Evolutionary conservation across 495 filamentous ascomycete species (phyloP).

Genomic region (Neurospora discreta): DNA sequence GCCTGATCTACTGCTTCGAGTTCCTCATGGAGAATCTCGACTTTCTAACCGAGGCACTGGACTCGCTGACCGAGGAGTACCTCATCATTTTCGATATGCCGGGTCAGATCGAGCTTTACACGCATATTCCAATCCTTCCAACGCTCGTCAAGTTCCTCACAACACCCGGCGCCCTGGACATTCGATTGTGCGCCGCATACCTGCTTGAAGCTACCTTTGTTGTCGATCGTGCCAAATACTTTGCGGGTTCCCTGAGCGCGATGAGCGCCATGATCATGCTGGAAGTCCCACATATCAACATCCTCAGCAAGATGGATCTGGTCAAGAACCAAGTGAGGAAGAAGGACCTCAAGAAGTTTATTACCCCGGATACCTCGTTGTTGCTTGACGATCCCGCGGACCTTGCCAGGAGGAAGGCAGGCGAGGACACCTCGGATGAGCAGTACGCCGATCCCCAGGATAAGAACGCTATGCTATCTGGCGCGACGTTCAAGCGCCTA

Average conservation of each 20-base stretch:
- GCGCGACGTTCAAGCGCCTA: slow-evolving; percentile 62
- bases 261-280: slow-evolving; percentile 99
- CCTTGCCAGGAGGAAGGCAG: slow-evolving; percentile 29
- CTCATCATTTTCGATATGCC: slow-evolving; percentile 97
- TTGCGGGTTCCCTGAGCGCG: slow-evolving; percentile 85
- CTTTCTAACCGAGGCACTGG: slow-evolving; percentile 79
- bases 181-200: slow-evolving; percentile 90
- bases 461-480: slow-evolving; percentile 60
- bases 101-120: slow-evolving; percentile 97
- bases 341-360: slow-evolving; percentile 75
- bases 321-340: slow-evolving; percentile 72
- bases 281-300: slow-evolving; percentile 88
- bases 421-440: slow-evolving; percentile 23
- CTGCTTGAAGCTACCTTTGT: slow-evolving; percentile 92
- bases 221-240: slow-evolving; percentile 91
- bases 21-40: slow-evolving; percentile 92
- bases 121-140: slow-evolving; percentile 86
- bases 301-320: slow-evolving; percentile 94
- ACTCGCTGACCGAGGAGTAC: slow-evolving; percentile 84
- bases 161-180: slow-evolving; percentile 66
- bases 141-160: slow-evolving; percentile 74
- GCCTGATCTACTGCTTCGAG: slow-evolving; percentile 96
- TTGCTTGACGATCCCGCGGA: slow-evolving; percentile 60
- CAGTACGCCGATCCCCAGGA: slow-evolving; percentile 44
- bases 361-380: slow-evolving; percentile 68